phyloP scores from a whole-genome alignment of 768 basidiomycete species.

The Leccinum ochraceum region DNA sequence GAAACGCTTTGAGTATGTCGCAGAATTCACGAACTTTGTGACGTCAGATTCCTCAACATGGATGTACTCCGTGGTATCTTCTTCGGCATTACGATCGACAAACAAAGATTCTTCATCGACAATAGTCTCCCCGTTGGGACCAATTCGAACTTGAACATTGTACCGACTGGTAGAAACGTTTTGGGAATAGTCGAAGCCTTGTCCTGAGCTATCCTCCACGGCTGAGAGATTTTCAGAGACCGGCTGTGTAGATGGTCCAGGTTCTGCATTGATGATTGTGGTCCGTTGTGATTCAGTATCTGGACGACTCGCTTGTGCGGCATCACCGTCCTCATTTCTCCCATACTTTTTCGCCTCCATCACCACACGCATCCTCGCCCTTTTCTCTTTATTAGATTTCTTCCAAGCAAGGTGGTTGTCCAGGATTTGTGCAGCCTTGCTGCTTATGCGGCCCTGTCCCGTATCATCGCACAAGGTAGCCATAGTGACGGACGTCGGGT shows the following conservation, averaged over 20 bases:
- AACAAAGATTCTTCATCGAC: slow-evolving; percentile 84
- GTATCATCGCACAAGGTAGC: slow-evolving; percentile 75
- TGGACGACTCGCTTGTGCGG: slow-evolving; percentile 17
- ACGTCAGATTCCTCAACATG: slow-evolving; percentile 83
- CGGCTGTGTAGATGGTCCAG: slow-evolving; percentile 20
- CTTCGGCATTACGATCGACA: slow-evolving; percentile 70
- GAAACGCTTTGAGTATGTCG: slow-evolving; percentile 76
- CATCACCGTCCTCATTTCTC: slow-evolving; percentile 48
- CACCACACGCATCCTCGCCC: slow-evolving; percentile 57
- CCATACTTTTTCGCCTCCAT: slow-evolving; percentile 82
- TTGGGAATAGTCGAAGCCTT: slow-evolving; percentile 72
- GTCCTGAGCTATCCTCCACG: slow-evolving; percentile 47
- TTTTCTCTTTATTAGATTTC: slow-evolving; percentile 62
- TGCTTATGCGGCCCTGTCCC: slow-evolving; percentile 77
- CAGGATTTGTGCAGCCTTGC: slow-evolving; percentile 71
- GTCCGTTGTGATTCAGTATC: slow-evolving; percentile 12
- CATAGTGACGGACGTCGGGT: slow-evolving; percentile 86
- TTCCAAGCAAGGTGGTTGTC: slow-evolving; percentile 75
- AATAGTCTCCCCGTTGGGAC: slow-evolving; percentile 83
- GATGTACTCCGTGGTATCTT: slow-evolving; percentile 69
- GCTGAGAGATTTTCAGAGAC: slow-evolving; percentile 15
- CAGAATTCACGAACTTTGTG: slow-evolving; percentile 83
- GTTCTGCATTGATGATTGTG: slow-evolving; percentile 3
- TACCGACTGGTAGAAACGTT: slow-evolving; percentile 66
- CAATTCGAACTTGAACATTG: slow-evolving; percentile 85